Percentiles rank a stretch among this genome's conserved stretches.
Conservation (phyloP, 768 basidiomycete species). For the Hygrophorus pudorinus region DNA sequence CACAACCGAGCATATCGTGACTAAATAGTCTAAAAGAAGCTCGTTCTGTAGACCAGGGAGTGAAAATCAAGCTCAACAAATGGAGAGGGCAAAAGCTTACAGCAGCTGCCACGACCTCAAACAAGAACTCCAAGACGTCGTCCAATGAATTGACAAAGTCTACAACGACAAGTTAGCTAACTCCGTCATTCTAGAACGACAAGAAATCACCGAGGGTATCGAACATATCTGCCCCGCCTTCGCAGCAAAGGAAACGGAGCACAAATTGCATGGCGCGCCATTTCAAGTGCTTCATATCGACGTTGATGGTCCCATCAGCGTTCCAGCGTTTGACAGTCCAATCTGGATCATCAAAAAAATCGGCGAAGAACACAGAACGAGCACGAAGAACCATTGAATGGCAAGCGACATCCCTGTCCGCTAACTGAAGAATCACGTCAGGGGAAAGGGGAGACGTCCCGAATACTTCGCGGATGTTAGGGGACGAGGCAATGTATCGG, state of each 20-base stretch:
- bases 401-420: conserved; percentile 52
- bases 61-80: background rate
- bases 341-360: conserved; percentile 71
- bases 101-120: conserved; percentile 77
- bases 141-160: conserved; percentile 60
- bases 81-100: conserved; percentile 32
- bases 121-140: conserved; percentile 76
- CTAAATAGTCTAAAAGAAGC: conserved; percentile 75
- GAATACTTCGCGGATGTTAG: background rate
- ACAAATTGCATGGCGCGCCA: conserved; percentile 74
- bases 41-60: conserved; percentile 51
- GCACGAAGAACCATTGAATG: conserved; percentile 76
- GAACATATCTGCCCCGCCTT: conserved; percentile 58
- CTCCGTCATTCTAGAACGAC: background rate
- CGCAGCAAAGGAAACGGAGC: conserved; percentile 68
- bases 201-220: conserved; percentile 43
- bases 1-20: conserved; percentile 71
- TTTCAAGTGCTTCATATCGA: conserved; percentile 63
- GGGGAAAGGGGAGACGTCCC: conserved; percentile 18
- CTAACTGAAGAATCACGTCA: conserved; percentile 66
- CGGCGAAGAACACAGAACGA: conserved; percentile 73
- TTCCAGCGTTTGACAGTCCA: conserved; percentile 68
- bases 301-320: conserved; percentile 37
- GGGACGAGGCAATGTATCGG: background rate
- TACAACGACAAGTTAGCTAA: conserved; percentile 18